Evolutionary conservation across 169 alveolate genomes (phyloP), one percentile per base, ranked within the genome.

Genomic region (Plasmodium gonderi): DNA sequence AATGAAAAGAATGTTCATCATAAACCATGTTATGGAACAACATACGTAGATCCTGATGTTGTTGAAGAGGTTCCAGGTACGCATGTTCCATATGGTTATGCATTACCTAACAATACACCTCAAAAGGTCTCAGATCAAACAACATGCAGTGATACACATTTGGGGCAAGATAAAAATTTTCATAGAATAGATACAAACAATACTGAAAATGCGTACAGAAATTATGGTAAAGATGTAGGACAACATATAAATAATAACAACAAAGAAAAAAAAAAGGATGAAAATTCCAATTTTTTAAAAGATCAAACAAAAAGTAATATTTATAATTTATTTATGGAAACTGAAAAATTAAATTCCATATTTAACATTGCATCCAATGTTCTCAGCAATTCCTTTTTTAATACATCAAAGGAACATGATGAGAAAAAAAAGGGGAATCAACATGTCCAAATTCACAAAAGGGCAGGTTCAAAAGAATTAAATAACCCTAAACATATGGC

Each of bases 301-400:
- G 82, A 83, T 33, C 81, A 17, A 51, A 31, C 92, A 0, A 83
- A 72, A 72, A 69, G 75, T 69, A 83, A 83, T 44, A 83, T 83
- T 47, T 83, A 83, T 38, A 83, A 83, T 83, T 38, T 83, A 31
- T 29, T 83, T 45, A 83, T 83, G 92, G 92, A 83, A 14, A 72
- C 83, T 3, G 92, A 83, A 69, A 83, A 83, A 60, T 47, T 83
- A 9, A 83, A 83, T 36, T 83, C 92, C 9, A 45, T 83, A 29
- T 69, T 83, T 51, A 83, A 74, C 45, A 83, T 83, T 36, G 92
- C 92, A 14, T 69, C 92, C 14, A 83, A 83, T 83, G 92, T 83
- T 44, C 82, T 83, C 26, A 83, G 42, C 60, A 69, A n/a, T 26
- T 83, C 92, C 20, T 83, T 83, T 72, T 83, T 83, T 76, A 49